phyloP scores from a whole-genome alignment of 441 rosid genomes.

The Dalechampia spathulata region DNA sequence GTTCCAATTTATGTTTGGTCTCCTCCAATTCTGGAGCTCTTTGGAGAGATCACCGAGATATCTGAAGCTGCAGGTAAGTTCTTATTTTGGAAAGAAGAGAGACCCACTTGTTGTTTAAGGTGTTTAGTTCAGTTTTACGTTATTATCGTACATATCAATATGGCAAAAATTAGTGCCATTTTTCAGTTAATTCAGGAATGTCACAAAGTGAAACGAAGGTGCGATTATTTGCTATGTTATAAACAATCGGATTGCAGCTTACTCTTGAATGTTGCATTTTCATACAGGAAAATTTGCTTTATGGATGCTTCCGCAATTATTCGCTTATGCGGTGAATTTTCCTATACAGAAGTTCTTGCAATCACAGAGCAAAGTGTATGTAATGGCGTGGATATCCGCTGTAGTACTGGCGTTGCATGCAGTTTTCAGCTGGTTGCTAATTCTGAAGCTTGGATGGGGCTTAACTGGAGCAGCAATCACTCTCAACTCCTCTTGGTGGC shows the following conservation, averaged over 20 bases:
- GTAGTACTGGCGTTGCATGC: constrained; percentile 38
- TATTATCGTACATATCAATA: too few relatives aligned
- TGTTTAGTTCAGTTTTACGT: too few relatives aligned
- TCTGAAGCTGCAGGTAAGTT: too few relatives aligned
- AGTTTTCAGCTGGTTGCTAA: constrained; percentile 40
- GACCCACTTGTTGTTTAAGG: too few relatives aligned
- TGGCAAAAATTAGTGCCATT: too few relatives aligned
- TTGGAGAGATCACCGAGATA: constrained; percentile 47
- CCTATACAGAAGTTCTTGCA: constrained; percentile 17
- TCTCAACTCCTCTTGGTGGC: constrained; percentile 44
- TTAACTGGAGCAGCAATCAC: constrained; percentile 77
- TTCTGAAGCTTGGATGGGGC: constrained; percentile 41
- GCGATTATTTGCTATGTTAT: too few relatives aligned
- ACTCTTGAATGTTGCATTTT: too few relatives aligned
- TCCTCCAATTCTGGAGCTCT: constrained; percentile 48
- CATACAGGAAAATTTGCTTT: constrained; percentile 53
- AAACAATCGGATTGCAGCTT: too few relatives aligned
- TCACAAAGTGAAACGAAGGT: too few relatives aligned
- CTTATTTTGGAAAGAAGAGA: too few relatives aligned
- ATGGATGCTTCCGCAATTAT: constrained; percentile 52
- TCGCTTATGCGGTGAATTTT: constrained; percentile 15
- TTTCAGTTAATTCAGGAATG: too few relatives aligned
- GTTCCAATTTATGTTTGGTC: constrained; percentile 59
- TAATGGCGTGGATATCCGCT: constrained; percentile 46
- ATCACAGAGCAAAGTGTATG: constrained; percentile 12